A percentile compares a stretch with the other conserved stretches of the same genome.
Evolutionary conservation across 2,329 filamentous ascomycete species (phyloP).

Genomic region (Colletotrichum tropicicola): DNA sequence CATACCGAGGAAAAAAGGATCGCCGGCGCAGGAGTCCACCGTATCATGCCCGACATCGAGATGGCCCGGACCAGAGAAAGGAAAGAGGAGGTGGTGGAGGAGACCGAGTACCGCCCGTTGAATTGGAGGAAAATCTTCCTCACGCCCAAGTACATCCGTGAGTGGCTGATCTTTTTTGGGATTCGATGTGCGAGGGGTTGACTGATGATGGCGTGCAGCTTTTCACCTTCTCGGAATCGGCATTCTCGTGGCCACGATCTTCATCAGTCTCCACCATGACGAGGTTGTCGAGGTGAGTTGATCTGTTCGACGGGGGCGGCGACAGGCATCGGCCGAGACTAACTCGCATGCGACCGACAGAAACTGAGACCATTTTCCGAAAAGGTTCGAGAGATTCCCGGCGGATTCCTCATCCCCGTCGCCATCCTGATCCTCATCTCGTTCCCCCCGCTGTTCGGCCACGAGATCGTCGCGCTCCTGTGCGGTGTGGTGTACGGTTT

Average conservation of each 20-base stretch:
- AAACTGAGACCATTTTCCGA: constrained; percentile 45
- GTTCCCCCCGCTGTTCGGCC: constrained; percentile 51
- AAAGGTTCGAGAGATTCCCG: constrained; percentile 46
- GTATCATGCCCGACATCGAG: constrained; percentile 24
- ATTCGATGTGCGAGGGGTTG: not conserved
- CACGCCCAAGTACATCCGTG: constrained; percentile 44
- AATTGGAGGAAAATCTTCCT: constrained; percentile 44
- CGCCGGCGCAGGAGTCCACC: not conserved
- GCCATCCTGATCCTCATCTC: constrained; percentile 48
- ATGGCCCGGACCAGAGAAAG: constrained; percentile 20
- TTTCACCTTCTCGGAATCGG: constrained; percentile 40
- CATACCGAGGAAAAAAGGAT: too few relatives aligned
- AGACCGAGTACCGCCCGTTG: constrained; percentile 44
- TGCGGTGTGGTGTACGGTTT: constrained; percentile 51
- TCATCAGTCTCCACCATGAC: constrained; percentile 48
- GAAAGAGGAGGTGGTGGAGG: constrained; percentile 17
- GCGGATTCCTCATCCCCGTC: constrained; percentile 50
- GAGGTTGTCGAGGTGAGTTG: constrained; percentile 43
- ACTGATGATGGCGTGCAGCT: constrained; percentile 2
- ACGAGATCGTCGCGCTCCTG: constrained; percentile 51
- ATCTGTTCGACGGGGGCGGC: not conserved
- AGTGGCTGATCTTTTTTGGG: not conserved
- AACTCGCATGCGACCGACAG: not conserved
- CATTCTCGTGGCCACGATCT: constrained; percentile 39
- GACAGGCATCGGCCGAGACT: not conserved